These are phyloP conservation scores for Thalassia testudinum DNA, from an alignment of 116 monocot species.

Conservation along the genomic window DNA sequence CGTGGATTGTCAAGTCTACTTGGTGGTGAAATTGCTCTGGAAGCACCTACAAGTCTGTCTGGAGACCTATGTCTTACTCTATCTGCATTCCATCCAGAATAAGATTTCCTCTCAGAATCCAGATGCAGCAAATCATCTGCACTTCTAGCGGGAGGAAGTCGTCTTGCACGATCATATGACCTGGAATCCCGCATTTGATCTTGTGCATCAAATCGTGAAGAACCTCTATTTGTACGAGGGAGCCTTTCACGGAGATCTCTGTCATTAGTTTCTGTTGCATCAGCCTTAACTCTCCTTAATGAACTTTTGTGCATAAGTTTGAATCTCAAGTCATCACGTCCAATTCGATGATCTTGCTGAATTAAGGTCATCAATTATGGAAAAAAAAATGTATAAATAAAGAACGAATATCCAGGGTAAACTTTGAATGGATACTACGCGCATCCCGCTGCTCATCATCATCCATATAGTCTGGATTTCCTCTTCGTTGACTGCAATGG, in stretches of 20 bases:
- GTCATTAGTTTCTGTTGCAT: conserved; percentile 10
- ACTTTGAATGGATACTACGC: conserved; percentile 13
- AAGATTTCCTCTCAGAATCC: conserved; percentile 35
- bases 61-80: conserved; percentile 42
- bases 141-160: conserved; percentile 54
- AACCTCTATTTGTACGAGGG: conserved; percentile 26
- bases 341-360: conserved; percentile 32
- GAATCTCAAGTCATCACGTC: conserved; percentile 63
- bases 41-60: conserved; percentile 38
- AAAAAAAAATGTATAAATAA: neutral
- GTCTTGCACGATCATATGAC: conserved; percentile 14
- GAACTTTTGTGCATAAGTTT: conserved; percentile 59
- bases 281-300: conserved; percentile 18
- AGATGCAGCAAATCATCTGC: conserved; percentile 45
- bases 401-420: neutral
- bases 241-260: conserved; percentile 62
- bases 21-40: conserved; percentile 30
- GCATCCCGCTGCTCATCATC: conserved; percentile 5
- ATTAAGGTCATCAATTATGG: neutral
- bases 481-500: conserved; percentile 12
- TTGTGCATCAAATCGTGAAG: conserved; percentile 14
- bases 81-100: conserved; percentile 22
- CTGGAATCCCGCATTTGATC: conserved; percentile 12
- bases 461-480: conserved; percentile 5
- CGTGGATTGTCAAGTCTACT: conserved; percentile 18